Percentiles rank a stretch among this genome's conserved stretches.
Evolutionary conservation across 306 rosid species (phyloP).

Genomic region (Trifolium repens): DNA sequence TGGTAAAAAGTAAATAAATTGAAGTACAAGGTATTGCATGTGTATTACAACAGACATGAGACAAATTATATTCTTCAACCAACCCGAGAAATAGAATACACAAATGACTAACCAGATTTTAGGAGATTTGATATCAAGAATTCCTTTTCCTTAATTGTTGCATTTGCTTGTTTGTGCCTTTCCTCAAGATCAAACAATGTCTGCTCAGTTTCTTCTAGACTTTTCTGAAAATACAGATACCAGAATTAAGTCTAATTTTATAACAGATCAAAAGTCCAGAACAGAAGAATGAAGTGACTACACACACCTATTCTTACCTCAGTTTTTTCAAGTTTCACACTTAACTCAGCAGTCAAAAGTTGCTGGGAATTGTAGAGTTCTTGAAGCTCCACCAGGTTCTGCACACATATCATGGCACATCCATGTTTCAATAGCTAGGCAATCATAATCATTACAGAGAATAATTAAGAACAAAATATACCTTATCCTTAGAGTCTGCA

Average conservation of each 20-base stretch:
- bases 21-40: conserved; percentile 1
- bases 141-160: conserved; percentile 91
- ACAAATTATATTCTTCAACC: conserved; percentile 11
- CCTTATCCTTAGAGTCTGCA: conserved; percentile 96
- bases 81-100: neutral
- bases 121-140: conserved; percentile 86
- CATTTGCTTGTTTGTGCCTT: conserved; percentile 91
- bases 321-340: conserved; percentile 81
- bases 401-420: conserved; percentile 45
- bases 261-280: conserved; percentile 37
- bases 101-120: conserved; percentile 76
- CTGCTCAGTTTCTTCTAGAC: conserved; percentile 83
- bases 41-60: no score
- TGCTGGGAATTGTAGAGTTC: conserved; percentile 90
- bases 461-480: conserved; percentile 42
- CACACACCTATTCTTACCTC: conserved; percentile 58
- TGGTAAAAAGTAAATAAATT: conserved; percentile 1
- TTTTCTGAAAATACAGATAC: conserved; percentile 64
- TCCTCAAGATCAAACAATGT: conserved; percentile 88
- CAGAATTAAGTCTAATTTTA: conserved; percentile 33
- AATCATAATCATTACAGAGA: conserved; percentile 26
- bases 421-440: conserved; percentile 32
- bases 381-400: conserved; percentile 91
- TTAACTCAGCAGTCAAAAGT: conserved; percentile 76
- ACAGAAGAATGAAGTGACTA: conserved; percentile 18